Percentiles rank a stretch among this genome's conserved stretches.
These are phyloP conservation scores for Trifolium pratense DNA, from an alignment of 306 rosid genomes.

Conservation along the genomic window DNA sequence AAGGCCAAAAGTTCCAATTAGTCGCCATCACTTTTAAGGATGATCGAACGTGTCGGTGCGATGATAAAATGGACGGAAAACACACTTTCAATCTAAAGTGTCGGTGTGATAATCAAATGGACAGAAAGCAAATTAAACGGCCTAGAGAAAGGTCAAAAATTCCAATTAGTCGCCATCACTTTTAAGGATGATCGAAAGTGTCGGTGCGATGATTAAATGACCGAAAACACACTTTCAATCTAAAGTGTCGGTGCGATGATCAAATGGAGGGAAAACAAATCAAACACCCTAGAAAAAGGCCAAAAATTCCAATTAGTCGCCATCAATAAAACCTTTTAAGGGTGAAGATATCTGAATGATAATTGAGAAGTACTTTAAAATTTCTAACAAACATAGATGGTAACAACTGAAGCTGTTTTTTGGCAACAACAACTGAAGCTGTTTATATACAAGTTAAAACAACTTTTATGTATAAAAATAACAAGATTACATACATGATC, in stretches of 20 bases:
- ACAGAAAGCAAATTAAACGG: too few relatives aligned
- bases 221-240: too few relatives aligned
- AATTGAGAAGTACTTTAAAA: slow-evolving; percentile 47
- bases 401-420: slow-evolving; percentile 67
- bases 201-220: too few relatives aligned
- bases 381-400: slow-evolving; percentile 49
- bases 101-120: too few relatives aligned
- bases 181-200: too few relatives aligned
- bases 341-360: slow-evolving; percentile 41
- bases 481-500: slow-evolving; percentile 85
- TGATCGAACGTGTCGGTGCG: too few relatives aligned
- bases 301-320: slow-evolving; percentile 58
- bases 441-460: slow-evolving; percentile 82
- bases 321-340: slow-evolving; percentile 51
- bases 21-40: too few relatives aligned
- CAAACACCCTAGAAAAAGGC: slow-evolving; percentile 42
- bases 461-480: slow-evolving; percentile 68
- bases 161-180: too few relatives aligned
- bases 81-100: too few relatives aligned
- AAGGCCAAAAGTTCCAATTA: too few relatives aligned
- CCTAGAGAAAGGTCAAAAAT: too few relatives aligned
- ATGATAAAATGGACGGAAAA: too few relatives aligned
- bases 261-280: slow-evolving; percentile 42
- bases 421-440: slow-evolving; percentile 54
- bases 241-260: neutral